phyloP scores from a whole-genome alignment of 371 early-diverging fungal genomes.

The Polyrhizophydium stewartii region DNA sequence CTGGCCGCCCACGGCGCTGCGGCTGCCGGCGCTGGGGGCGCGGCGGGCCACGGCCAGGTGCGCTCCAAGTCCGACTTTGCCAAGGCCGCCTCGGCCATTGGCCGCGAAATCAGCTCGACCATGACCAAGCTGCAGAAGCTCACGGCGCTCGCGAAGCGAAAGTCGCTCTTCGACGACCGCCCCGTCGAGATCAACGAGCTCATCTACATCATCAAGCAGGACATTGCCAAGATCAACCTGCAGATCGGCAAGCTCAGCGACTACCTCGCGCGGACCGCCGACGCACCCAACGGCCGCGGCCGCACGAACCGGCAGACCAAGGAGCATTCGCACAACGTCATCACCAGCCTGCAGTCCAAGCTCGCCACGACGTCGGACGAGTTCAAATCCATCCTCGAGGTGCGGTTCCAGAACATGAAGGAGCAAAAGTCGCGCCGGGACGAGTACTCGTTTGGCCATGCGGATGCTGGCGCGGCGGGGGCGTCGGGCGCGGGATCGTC shows the following conservation, averaged over 20 bases:
- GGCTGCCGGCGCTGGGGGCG: too few relatives aligned
- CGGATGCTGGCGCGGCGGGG: not conserved
- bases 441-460: constrained; percentile 35
- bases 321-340: constrained; percentile 91
- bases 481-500: not conserved
- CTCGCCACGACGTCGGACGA: constrained; percentile 82
- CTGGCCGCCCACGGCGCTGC: too few relatives aligned
- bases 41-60: too few relatives aligned
- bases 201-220: constrained; percentile 90
- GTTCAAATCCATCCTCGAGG: constrained; percentile 91
- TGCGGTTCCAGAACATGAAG: constrained; percentile 72
- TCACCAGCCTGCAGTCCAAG: constrained; percentile 84
- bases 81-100: constrained; percentile 33
- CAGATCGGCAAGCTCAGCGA: constrained; percentile 83
- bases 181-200: constrained; percentile 73
- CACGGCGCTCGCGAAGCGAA: constrained; percentile 37
- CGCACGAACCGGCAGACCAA: constrained; percentile 59
- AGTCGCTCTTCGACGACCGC: constrained; percentile 47
- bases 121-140: constrained; percentile 40
- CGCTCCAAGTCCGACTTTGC: constrained; percentile 39
- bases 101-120: constrained; percentile 39
- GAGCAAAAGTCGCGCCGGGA: constrained; percentile 45
- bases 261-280: constrained; percentile 23
- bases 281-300: not conserved
- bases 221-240: constrained; percentile 86